Evolutionary conservation across 768 basidiomycete species (phyloP).

Genomic region (Xerocomellus intermedius): DNA sequence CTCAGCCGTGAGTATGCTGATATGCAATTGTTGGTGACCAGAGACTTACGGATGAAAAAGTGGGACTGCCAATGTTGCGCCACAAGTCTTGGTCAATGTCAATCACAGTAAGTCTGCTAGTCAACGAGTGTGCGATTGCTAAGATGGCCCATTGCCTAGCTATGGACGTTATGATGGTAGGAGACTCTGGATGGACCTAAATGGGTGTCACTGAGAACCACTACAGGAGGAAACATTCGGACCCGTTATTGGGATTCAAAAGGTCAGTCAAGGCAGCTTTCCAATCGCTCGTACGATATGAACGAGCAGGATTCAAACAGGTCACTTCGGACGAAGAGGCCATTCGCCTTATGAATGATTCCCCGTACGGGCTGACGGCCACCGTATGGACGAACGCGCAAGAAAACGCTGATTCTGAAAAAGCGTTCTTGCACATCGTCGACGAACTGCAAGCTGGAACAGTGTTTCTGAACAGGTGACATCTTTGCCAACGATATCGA

Average conservation of each 20-base stretch:
- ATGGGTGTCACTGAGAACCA: not conserved
- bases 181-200: conserved; percentile 1
- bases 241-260: conserved; percentile 90
- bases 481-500: not conserved
- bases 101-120: conserved; percentile 65
- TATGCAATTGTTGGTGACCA: not conserved
- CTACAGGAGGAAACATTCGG: conserved; percentile 86
- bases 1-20: conserved; percentile 54
- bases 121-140: conserved; percentile 2
- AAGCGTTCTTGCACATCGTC: conserved; percentile 60
- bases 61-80: conserved; percentile 84
- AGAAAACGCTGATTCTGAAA: conserved; percentile 56
- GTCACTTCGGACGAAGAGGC: conserved; percentile 87
- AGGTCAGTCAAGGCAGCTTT: conserved; percentile 44
- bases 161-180: conserved; percentile 92
- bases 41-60: conserved; percentile 35
- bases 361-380: conserved; percentile 90
- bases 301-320: conserved; percentile 32
- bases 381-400: conserved; percentile 88
- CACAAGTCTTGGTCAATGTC: conserved; percentile 88
- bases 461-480: conserved; percentile 84
- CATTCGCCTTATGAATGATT: conserved; percentile 91
- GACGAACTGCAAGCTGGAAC: conserved; percentile 85
- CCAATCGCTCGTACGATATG: not conserved
- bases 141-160: conserved; percentile 37